A percentile compares a stretch with the other conserved stretches of the same genome.
Conservation (phyloP, 495 filamentous ascomycete species). For the Trichoderma orchidacearum region DNA sequence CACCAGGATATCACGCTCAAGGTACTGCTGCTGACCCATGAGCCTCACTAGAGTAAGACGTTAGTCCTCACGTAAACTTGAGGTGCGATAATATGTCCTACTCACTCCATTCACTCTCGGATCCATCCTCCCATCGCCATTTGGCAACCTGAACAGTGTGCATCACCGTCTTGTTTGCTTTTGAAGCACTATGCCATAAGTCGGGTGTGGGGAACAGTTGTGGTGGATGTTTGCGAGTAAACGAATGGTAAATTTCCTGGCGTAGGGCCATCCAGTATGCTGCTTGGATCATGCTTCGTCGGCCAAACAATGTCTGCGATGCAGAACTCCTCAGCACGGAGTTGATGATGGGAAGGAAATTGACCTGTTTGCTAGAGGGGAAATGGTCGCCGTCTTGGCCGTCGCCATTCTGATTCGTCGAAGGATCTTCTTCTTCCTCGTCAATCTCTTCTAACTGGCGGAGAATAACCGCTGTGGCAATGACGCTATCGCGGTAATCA, state of each 20-base stretch:
- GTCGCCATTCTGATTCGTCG: neutral
- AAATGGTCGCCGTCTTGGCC: neutral
- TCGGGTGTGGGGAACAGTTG: neutral
- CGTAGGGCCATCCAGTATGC: neutral
- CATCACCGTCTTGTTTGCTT: neutral
- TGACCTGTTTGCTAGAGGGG: neutral
- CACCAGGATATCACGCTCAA: neutral
- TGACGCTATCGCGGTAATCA: conserved; percentile 1
- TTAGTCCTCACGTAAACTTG: neutral
- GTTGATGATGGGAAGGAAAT: conserved; percentile 2
- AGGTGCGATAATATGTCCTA: neutral
- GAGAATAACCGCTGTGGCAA: neutral
- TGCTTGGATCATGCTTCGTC: neutral
- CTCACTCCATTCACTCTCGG: conserved; percentile 1
- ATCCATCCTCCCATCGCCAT: conserved; percentile 1
- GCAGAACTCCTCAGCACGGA: neutral
- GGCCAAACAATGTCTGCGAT: neutral
- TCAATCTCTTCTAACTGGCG: conserved; percentile 1
- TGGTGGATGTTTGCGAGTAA: neutral
- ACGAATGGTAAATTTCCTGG: neutral
- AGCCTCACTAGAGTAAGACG: neutral
- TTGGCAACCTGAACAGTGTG: neutral
- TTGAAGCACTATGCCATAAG: neutral
- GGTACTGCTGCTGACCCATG: neutral
- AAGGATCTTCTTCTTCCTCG: neutral